Conservation (phyloP, 1,139 yeast species). For the Saccharomyces hybrid region DNA sequence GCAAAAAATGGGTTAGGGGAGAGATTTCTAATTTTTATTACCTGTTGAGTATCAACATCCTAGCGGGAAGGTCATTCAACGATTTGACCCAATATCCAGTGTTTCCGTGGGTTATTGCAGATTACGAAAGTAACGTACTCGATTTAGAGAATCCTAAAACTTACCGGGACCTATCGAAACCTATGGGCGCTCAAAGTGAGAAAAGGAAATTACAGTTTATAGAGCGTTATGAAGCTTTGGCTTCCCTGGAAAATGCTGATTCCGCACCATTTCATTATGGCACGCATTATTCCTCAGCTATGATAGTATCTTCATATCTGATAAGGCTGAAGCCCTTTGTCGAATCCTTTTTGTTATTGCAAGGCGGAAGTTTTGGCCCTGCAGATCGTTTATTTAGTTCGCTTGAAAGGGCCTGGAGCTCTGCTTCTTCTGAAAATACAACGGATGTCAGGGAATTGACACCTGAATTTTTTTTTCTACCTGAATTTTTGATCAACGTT, state of each 20-base stretch:
- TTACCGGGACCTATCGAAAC: conserved; percentile 70
- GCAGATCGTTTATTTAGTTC: conserved; percentile 76
- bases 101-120: conserved; percentile 85
- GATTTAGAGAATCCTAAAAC: conserved; percentile 54
- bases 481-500: conserved; percentile 62
- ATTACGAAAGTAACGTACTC: conserved; percentile 57
- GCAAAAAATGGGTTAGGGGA: conserved; percentile 67
- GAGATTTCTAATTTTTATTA: conserved; percentile 76
- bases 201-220: conserved; percentile 53
- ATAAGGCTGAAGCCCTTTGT: conserved; percentile 74
- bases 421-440: conserved; percentile 70
- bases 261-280: conserved; percentile 83
- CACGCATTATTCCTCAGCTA: conserved; percentile 85
- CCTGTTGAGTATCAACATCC: conserved; percentile 65
- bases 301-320: conserved; percentile 77
- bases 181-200: conserved; percentile 79
- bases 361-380: conserved; percentile 83
- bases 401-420: conserved; percentile 64
- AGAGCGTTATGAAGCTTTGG: conserved; percentile 63
- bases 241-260: conserved; percentile 44
- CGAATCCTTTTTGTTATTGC: conserved; percentile 65
- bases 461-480: conserved; percentile 77
- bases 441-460: conserved; percentile 81
- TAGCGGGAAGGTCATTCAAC: conserved; percentile 82
- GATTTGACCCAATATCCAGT: conserved; percentile 85